Conservation (phyloP, 2,329 filamentous ascomycete genomes). For the Ilyonectria robusta region DNA sequence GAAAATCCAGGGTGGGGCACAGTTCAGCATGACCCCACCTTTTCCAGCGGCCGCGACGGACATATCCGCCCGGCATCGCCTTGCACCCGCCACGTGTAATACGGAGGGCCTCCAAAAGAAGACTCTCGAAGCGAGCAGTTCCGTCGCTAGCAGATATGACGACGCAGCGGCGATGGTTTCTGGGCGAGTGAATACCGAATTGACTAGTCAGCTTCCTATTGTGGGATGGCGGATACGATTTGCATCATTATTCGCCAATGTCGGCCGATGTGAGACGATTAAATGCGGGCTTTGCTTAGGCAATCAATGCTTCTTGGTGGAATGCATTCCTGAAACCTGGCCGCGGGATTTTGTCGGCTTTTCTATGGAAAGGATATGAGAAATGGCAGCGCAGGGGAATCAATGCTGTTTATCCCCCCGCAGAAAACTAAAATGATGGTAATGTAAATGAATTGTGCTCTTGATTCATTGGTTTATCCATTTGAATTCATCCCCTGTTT, state of each 20-base stretch:
- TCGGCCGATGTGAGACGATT: constrained; percentile 34
- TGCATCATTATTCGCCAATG: constrained; percentile 24
- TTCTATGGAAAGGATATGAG: neutral
- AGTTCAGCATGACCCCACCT: constrained; percentile 34
- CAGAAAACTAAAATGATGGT: neutral
- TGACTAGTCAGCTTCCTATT: constrained; percentile 22
- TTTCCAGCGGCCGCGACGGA: constrained; percentile 32
- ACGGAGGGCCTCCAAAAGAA: constrained; percentile 2
- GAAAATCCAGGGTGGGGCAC: constrained; percentile 42
- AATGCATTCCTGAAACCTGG: constrained; percentile 34
- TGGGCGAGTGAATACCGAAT: neutral
- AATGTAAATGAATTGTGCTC: neutral
- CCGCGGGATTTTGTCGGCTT: constrained; percentile 29
- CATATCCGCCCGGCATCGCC: constrained; percentile 29
- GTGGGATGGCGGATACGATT: constrained; percentile 26
- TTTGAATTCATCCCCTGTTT: neutral
- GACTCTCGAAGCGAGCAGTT: constrained; percentile 2
- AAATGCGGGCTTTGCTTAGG: constrained; percentile 29
- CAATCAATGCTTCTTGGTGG: constrained; percentile 22
- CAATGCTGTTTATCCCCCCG: neutral
- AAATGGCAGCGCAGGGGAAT: neutral
- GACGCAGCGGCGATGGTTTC: neutral
- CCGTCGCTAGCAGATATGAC: neutral
- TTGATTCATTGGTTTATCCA: neutral
- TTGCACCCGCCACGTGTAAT: constrained; percentile 36